A percentile compares a stretch with the other conserved stretches of the same genome.
Conservation (phyloP, 352 stramenopile species). For the Phytophthora podocarpi region DNA sequence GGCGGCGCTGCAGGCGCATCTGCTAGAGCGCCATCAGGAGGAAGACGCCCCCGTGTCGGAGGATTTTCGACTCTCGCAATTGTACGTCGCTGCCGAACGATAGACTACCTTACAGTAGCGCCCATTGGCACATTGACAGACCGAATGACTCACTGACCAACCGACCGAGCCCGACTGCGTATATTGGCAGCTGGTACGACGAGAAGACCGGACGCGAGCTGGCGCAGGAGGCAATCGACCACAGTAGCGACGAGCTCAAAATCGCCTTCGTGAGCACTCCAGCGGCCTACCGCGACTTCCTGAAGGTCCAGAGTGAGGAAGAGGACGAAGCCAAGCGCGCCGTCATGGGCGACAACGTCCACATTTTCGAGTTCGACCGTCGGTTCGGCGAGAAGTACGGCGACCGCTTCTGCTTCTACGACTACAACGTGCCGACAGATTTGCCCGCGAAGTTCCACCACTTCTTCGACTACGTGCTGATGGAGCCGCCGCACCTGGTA, state of each 20-base stretch:
- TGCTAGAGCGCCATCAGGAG: conserved; percentile 33
- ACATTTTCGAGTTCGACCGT: conserved; percentile 58
- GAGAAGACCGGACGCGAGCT: conserved; percentile 46
- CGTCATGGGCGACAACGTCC: conserved; percentile 46
- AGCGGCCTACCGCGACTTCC: conserved; percentile 45
- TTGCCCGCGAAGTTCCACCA: conserved; percentile 53
- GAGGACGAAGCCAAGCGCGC: conserved; percentile 31
- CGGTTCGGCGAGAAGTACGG: conserved; percentile 56
- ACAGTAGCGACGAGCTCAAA: conserved; percentile 40
- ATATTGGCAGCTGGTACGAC: conserved; percentile 46
- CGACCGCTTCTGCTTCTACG: conserved; percentile 53
- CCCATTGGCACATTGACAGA: conserved; percentile 7
- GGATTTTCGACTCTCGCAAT: conserved; percentile 60
- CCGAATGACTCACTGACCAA: not conserved
- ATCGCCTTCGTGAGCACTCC: conserved; percentile 61
- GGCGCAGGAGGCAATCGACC: conserved; percentile 48
- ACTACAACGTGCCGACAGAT: conserved; percentile 50
- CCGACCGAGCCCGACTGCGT: no score
- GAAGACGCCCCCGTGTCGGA: conserved; percentile 42
- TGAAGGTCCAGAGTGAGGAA: conserved; percentile 40
- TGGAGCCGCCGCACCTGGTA: conserved; percentile 55
- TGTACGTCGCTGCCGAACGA: conserved; percentile 21
- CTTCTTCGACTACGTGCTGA: conserved; percentile 61
- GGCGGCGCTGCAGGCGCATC: conserved; percentile 50
- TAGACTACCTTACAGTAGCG: no score